Base-by-base conservation (phyloP, 2,329 filamentous ascomycete genomes). In the Trichoderma brevicompactum region DNA sequence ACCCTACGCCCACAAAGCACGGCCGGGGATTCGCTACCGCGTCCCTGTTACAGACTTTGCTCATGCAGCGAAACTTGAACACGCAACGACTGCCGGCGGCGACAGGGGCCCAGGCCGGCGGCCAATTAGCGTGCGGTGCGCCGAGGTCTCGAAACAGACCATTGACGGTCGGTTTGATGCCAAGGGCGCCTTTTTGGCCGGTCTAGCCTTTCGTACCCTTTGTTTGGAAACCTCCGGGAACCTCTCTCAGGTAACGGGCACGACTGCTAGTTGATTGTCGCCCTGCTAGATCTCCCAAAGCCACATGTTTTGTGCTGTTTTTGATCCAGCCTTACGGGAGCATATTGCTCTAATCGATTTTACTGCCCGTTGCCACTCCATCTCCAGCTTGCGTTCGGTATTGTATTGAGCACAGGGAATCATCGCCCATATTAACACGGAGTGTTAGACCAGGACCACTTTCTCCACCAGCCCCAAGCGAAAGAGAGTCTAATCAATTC, bases 81-180 rank as follows among this genome's bases (percentile, higher is more conserved):
- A 52, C 44, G 38, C 48, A 43, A 28, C 48, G 46, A 62, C 23
- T 62, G 44, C 59, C 48, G 59, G 38, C 23, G 23, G 23, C n/a
- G n/a, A 46, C 59, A 52, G 34, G 28, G 59, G 44, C 40, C 53
- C 54, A n/a, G 28, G 36, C 32, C 28, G 36, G 40, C 12, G n/a
- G 59, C 59, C 59, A 63, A 63, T 63, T 32, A 63, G 59, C 49
- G 48, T 19, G 23, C 46, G 59, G 23, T 19, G n/a, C 32, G 59
- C 38, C 40, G 15, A 23, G 59, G 59, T 63, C 59, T 63, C 59
- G 59, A 63, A 63, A 63, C 59, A 63, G 59, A 63, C 59, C 59
- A 63, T 63, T 46, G 28, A 61, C 46, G 58, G 19, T 28, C 36
- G 58, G 43, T 41, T 50, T 41, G 28, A 34, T 62, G 59, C 59